Percentiles rank a stretch among this genome's conserved stretches.
These are phyloP conservation scores for Tarenaya hassleriana DNA, from an alignment of 345 rosid species.

Conservation along the genomic window DNA sequence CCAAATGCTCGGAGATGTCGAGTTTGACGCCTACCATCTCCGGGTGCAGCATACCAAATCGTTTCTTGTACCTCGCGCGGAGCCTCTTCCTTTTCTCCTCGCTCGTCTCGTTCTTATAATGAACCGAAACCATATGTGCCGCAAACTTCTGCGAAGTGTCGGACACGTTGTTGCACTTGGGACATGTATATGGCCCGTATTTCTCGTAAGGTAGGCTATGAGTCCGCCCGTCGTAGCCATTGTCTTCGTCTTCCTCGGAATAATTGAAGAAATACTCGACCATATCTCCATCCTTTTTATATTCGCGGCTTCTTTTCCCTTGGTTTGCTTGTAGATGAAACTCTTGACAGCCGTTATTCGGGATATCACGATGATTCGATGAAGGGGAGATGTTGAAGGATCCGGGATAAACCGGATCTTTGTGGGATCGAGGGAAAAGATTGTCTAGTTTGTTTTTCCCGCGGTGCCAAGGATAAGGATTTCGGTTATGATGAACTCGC, in stretches of 20 bases:
- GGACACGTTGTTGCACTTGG: constrained; percentile 12
- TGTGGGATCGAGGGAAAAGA: background rate
- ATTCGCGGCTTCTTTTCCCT: background rate
- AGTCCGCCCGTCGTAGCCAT: constrained; percentile 14
- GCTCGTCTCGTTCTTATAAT: constrained; percentile 16
- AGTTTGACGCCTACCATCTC: too few relatives aligned
- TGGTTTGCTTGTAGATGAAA: background rate
- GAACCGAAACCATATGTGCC: constrained; percentile 12
- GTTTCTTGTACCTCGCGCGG: constrained; percentile 15
- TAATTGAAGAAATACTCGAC: background rate
- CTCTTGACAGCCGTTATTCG: too few relatives aligned
- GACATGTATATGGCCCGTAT: constrained; percentile 24
- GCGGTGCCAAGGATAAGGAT: too few relatives aligned
- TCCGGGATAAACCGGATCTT: background rate
- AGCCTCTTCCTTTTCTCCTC: constrained; percentile 1
- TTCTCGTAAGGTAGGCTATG: constrained; percentile 19
- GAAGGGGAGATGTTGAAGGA: background rate
- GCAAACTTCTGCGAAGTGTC: constrained; percentile 24
- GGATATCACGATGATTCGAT: background rate
- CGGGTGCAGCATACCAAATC: background rate
- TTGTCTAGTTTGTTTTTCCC: too few relatives aligned
- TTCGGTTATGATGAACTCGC: too few relatives aligned
- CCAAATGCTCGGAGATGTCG: too few relatives aligned
- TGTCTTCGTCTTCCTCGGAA: background rate
- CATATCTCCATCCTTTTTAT: background rate